Percentiles rank a stretch among this genome's conserved stretches.
Evolutionary conservation across 352 stramenopile species (phyloP).

Genomic region (Pythium aquatile): DNA sequence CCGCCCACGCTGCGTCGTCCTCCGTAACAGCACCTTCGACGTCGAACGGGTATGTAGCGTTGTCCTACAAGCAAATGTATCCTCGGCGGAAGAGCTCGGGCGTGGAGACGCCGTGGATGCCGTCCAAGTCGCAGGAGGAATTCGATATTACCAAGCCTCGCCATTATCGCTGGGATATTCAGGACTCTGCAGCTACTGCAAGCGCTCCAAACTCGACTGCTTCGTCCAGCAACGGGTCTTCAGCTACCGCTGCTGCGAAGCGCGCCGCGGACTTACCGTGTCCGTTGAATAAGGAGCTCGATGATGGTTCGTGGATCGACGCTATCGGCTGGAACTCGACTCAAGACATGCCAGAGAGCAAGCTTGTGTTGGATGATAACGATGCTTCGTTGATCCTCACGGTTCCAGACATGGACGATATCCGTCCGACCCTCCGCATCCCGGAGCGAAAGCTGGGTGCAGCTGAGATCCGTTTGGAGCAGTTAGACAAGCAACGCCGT

Average conservation of each 20-base stretch:
- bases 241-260: neutral
- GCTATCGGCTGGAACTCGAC: constrained; percentile 81
- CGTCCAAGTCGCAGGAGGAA: constrained; percentile 25
- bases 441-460: constrained; percentile 78
- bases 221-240: neutral
- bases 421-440: constrained; percentile 79
- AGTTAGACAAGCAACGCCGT: constrained; percentile 68
- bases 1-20: neutral
- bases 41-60: constrained; percentile 12
- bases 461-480: constrained; percentile 65
- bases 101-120: constrained; percentile 29
- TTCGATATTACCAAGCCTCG: constrained; percentile 82
- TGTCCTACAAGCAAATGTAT: constrained; percentile 31
- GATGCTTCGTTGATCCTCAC: constrained; percentile 78
- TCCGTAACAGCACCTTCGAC: neutral
- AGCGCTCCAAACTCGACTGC: neutral
- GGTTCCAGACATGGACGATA: constrained; percentile 73
- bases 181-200: constrained; percentile 15
- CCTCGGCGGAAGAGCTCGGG: constrained; percentile 21
- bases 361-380: constrained; percentile 83
- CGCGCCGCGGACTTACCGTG: constrained; percentile 27
- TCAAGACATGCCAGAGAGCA: constrained; percentile 78
- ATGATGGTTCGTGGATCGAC: constrained; percentile 68
- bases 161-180: constrained; percentile 75
- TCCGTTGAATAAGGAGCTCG: constrained; percentile 67